Percentiles rank a stretch among this genome's conserved stretches.
Conservation (phyloP, 371 early-diverging fungal genomes). For the Mortierella sp. region DNA sequence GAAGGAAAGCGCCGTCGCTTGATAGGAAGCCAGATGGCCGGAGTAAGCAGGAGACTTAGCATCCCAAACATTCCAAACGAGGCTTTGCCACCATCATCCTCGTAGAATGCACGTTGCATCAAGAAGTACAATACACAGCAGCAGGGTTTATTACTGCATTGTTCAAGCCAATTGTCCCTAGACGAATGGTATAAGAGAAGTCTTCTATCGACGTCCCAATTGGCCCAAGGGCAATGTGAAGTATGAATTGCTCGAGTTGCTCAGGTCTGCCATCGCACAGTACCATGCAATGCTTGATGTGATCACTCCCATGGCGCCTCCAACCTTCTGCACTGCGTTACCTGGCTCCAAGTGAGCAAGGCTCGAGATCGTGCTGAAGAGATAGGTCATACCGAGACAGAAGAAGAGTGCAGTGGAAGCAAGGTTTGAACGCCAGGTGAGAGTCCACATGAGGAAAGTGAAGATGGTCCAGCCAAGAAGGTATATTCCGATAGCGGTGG, state of each 20-base stretch:
- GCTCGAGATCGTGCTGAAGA: slow-evolving; percentile 50
- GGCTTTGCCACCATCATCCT: neutral
- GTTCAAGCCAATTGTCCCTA: too few relatives aligned
- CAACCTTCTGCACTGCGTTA: slow-evolving; percentile 30
- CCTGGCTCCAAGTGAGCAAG: slow-evolving; percentile 44
- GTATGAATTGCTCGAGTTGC: slow-evolving; percentile 38
- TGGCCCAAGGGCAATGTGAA: slow-evolving; percentile 49
- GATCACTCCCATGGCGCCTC: slow-evolving; percentile 54
- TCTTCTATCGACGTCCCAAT: slow-evolving; percentile 40
- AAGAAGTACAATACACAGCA: too few relatives aligned
- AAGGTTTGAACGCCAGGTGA: slow-evolving; percentile 53
- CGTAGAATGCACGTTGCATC: too few relatives aligned
- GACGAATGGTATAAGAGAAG: too few relatives aligned
- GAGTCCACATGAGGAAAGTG: slow-evolving; percentile 55
- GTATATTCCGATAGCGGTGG: slow-evolving; percentile 52
- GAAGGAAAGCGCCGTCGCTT: slow-evolving; percentile 73
- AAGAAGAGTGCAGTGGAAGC: slow-evolving; percentile 54
- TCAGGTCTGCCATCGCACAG: slow-evolving; percentile 57
- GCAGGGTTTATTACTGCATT: too few relatives aligned
- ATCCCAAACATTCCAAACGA: neutral
- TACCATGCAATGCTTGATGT: slow-evolving; percentile 59
- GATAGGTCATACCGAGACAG: slow-evolving; percentile 56
- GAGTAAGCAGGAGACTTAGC: slow-evolving; percentile 28
- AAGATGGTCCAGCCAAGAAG: slow-evolving; percentile 58
- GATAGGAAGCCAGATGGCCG: slow-evolving; percentile 36